These are phyloP conservation scores for Phoma sp. DNA, from an alignment of 2,329 filamentous ascomycete species.

Conservation along the genomic window DNA sequence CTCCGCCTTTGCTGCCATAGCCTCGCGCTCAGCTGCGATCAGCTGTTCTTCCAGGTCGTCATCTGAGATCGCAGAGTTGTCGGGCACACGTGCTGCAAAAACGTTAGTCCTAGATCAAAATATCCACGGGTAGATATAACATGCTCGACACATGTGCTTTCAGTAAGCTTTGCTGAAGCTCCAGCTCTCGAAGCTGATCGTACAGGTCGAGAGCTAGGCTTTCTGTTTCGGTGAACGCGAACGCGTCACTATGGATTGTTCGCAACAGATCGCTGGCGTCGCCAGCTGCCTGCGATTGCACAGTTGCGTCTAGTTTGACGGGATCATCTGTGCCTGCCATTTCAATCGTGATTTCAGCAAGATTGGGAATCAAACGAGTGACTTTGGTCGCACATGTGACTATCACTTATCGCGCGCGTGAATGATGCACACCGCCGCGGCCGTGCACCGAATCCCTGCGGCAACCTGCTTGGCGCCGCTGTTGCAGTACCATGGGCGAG, in stretches of 20 bases:
- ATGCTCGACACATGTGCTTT: conserved; percentile 49
- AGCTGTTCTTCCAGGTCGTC: conserved; percentile 61
- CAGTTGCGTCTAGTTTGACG: conserved; percentile 28
- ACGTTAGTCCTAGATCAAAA: conserved; percentile 20
- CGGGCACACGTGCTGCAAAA: conserved; percentile 33
- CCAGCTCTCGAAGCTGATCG: conserved; percentile 72
- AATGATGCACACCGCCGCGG: conserved; percentile 23
- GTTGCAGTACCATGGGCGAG: conserved; percentile 22
- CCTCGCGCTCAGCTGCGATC: conserved; percentile 64
- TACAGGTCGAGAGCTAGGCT: conserved; percentile 70
- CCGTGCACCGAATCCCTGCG: conserved; percentile 41
- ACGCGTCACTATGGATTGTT: conserved; percentile 53
- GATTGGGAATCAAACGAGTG: background rate
- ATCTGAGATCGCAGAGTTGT: conserved; percentile 51
- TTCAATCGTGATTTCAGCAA: conserved; percentile 7
- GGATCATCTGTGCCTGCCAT: conserved; percentile 33
- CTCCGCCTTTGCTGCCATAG: conserved; percentile 72
- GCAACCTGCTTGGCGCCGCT: conserved; percentile 30
- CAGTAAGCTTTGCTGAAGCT: conserved; percentile 73
- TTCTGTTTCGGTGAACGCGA: conserved; percentile 71
- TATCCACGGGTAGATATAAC: conserved; percentile 1
- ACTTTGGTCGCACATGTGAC: conserved; percentile 13
- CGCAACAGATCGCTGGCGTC: conserved; percentile 48
- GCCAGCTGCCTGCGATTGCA: conserved; percentile 17
- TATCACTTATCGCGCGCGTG: conserved; percentile 21